A percentile compares a stretch with the other conserved stretches of the same genome.
These are phyloP conservation scores for Leishmania turanica DNA, from an alignment of 208 protist genomes.

Conservation along the genomic window DNA sequence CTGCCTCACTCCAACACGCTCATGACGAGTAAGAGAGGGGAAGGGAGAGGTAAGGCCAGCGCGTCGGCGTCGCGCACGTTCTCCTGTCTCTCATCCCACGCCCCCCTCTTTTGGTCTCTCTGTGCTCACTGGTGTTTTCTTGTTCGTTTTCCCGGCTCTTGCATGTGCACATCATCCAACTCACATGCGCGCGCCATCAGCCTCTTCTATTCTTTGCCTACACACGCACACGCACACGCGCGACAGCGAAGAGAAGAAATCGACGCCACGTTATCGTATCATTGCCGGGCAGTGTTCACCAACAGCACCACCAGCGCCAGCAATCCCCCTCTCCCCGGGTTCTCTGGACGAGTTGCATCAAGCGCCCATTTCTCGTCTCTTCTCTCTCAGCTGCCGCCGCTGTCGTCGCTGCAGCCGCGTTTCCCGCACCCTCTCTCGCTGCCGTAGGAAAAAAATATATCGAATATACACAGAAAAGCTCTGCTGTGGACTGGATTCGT, in stretches of 20 bases:
- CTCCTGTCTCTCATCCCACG: neutral
- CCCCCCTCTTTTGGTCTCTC: slow-evolving; percentile 9
- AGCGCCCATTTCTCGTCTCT: neutral
- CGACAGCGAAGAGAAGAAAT: neutral
- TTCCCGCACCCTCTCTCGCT: neutral
- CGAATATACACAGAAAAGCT: neutral
- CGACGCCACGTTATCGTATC: neutral
- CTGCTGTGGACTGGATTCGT: neutral
- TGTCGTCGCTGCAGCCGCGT: neutral
- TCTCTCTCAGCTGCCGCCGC: neutral
- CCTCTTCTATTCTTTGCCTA: neutral
- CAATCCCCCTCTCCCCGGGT: neutral
- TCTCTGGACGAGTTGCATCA: neutral
- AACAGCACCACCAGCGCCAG: neutral
- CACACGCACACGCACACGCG: no score
- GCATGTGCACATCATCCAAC: neutral
- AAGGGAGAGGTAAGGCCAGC: neutral
- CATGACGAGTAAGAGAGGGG: neutral
- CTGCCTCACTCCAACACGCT: neutral
- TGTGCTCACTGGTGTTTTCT: neutral
- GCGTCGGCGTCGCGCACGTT: neutral
- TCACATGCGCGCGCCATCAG: neutral
- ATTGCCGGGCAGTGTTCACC: neutral
- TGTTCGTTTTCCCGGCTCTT: neutral
- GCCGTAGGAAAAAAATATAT: neutral